phyloP scores from a whole-genome alignment of 139 green algal genomes.

The Bryopsis sp. region DNA sequence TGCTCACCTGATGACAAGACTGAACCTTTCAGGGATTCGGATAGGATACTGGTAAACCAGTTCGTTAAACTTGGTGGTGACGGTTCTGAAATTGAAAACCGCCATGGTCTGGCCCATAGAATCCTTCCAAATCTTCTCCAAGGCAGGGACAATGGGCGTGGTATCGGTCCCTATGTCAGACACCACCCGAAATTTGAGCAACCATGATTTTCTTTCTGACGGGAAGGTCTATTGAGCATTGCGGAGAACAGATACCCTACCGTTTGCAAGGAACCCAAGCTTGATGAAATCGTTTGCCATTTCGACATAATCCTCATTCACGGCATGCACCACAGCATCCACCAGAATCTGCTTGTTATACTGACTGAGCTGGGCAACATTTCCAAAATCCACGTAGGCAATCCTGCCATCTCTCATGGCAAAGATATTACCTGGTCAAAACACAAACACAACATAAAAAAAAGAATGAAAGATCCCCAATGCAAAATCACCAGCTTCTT shows the following conservation, averaged over 20 bases:
- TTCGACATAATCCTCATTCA: slow-evolving; percentile 94
- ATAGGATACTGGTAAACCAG: slow-evolving; percentile 99
- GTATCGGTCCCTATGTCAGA: slow-evolving; percentile 95
- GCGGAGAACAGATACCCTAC: slow-evolving; percentile 6
- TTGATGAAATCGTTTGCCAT: slow-evolving; percentile 96
- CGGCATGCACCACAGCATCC: slow-evolving; percentile 95
- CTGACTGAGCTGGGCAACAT: slow-evolving; percentile 90
- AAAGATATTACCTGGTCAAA: slow-evolving; percentile 6
- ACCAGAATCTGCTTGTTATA: slow-evolving; percentile 65
- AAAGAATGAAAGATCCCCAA: too few relatives aligned
- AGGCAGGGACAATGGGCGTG: slow-evolving; percentile 78
- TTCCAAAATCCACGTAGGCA: slow-evolving; percentile 99
- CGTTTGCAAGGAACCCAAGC: slow-evolving; percentile 80
- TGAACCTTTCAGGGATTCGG: slow-evolving; percentile 96
- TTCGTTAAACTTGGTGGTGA: slow-evolving; percentile 98
- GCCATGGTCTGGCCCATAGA: slow-evolving; percentile 64
- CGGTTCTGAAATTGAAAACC: slow-evolving; percentile 96
- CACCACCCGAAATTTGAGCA: too few relatives aligned
- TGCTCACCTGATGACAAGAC: slow-evolving; percentile 78
- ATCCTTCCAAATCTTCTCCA: slow-evolving; percentile 97
- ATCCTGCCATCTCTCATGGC: slow-evolving; percentile 90
- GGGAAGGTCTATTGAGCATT: too few relatives aligned
- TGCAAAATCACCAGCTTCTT: too few relatives aligned
- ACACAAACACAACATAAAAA: too few relatives aligned
- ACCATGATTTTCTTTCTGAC: too few relatives aligned